Evolutionary conservation across 2,329 filamentous ascomycete species (phyloP), one percentile per base, ranked within the genome.

Genomic region (Zymoseptoria crescenta): DNA sequence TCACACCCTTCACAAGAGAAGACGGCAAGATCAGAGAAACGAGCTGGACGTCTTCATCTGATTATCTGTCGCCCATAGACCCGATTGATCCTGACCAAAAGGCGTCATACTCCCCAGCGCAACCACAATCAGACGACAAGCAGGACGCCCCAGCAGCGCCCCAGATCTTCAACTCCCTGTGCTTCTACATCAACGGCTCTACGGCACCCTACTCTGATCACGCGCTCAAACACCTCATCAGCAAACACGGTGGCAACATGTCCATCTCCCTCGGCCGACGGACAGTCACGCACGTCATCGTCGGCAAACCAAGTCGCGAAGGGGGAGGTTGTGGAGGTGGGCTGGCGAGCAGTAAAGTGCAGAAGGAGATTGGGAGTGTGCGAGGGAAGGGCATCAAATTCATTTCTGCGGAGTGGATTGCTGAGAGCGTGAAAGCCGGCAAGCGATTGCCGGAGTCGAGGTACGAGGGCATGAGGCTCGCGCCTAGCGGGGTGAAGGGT

Each of bases 161-260:
- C 6, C 69, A 69, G 50, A 67, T 72, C 52, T 70, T 96, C 71
- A 75, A 82, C 51, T 83, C 85, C 16, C 80, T 91, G 21, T 86
- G 83, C 55, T 82, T 96, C 67, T 94, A 93, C 75, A 82, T 96
- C 74, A 96, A 96, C 74, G 91, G 91, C 61, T 92, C 88, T 65
- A 96, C 91, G 1, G 82, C 86, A 60, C 91, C 92, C 24, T 82
- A 96, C 62, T 95, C 89, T 13, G 92, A 96, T 73, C 89, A 96
- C 76, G 88, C 84, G 71, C 81, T 96, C 59, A 95, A 94, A 77
- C 85, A 86, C 57, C 74, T 95, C 16, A 81, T 96, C 45, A 83
- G 81, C 4, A 80, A 85, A 58, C 84, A 96, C 69, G 93, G 92
- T 20, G 93, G 85, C 0, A 79, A 76, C 49, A 79, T 90, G 65